Conservation (phyloP, 2,329 filamentous ascomycete species). For the Botrytis sinoallii region DNA sequence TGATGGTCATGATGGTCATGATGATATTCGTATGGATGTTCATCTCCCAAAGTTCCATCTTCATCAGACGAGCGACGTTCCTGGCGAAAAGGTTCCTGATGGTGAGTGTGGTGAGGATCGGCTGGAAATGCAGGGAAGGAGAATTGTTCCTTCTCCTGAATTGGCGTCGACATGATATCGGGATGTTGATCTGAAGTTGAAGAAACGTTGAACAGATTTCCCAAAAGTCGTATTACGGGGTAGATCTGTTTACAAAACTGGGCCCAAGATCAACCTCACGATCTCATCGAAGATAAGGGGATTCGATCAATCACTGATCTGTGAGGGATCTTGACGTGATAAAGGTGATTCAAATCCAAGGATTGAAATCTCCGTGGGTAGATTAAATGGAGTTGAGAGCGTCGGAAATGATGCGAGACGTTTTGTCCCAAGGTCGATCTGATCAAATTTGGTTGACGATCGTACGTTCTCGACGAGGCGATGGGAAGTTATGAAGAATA, state of each 20-base stretch:
- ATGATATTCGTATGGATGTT: slow-evolving; percentile 14
- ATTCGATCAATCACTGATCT: neutral
- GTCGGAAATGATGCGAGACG: neutral
- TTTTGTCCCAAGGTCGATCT: neutral
- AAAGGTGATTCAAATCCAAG: neutral
- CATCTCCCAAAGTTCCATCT: slow-evolving; percentile 36
- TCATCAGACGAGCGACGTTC: slow-evolving; percentile 35
- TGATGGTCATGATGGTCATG: slow-evolving; percentile 11
- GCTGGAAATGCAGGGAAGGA: slow-evolving; percentile 36
- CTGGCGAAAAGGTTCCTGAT: slow-evolving; percentile 7
- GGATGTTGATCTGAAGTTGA: neutral
- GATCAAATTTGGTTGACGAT: slow-evolving; percentile 1
- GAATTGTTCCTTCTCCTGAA: slow-evolving; percentile 35
- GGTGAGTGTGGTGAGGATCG: slow-evolving; percentile 17
- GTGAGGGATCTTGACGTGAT: neutral
- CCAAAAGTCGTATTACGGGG: neutral
- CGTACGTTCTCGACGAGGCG: slow-evolving; percentile 3
- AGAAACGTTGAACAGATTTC: neutral
- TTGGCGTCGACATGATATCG: slow-evolving; percentile 34
- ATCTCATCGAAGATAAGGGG: neutral
- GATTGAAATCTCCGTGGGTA: neutral
- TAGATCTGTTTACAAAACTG: slow-evolving; percentile 10
- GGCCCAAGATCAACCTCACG: slow-evolving; percentile 15
- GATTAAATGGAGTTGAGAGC: neutral
- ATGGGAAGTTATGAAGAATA: neutral